A percentile compares a stretch with the other conserved stretches of the same genome.
Conservation (phyloP, 129 eudicot species). For the Solidago caesia region DNA sequence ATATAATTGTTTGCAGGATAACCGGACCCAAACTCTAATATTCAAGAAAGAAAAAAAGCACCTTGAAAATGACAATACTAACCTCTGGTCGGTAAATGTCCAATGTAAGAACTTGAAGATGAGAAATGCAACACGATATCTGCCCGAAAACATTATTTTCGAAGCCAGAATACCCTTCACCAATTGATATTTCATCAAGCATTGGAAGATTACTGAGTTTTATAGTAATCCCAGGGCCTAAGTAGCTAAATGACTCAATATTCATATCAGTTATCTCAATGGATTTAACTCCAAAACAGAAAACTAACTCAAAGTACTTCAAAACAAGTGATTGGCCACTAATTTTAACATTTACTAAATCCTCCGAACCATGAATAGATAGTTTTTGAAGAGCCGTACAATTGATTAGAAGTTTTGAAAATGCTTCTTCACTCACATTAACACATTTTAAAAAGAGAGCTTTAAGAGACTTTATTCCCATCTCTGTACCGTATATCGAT, state of each 20-base stretch:
- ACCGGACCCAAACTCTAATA: background rate
- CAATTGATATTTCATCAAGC: slow-evolving; percentile 55
- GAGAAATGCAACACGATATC: slow-evolving; percentile 50
- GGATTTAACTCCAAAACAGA: slow-evolving; percentile 40
- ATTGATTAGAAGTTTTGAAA: slow-evolving; percentile 30
- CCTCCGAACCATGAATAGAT: slow-evolving; percentile 44
- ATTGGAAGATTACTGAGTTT: slow-evolving; percentile 42
- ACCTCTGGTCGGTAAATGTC: slow-evolving; percentile 58
- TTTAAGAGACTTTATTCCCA: slow-evolving; percentile 36
- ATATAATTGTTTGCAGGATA: background rate
- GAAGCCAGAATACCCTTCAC: slow-evolving; percentile 51
- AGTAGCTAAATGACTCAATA: slow-evolving; percentile 46
- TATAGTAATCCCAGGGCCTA: slow-evolving; percentile 48
- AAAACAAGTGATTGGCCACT: slow-evolving; percentile 39
- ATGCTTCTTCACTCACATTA: slow-evolving; percentile 49
- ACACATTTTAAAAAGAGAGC: slow-evolving; percentile 48
- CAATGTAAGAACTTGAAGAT: slow-evolving; percentile 54
- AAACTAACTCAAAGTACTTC: slow-evolving; percentile 48
- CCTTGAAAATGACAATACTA: slow-evolving; percentile 10
- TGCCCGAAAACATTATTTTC: slow-evolving; percentile 55
- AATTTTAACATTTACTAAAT: slow-evolving; percentile 44
- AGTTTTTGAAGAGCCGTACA: slow-evolving; percentile 42
- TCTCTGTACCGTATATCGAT: slow-evolving; percentile 21
- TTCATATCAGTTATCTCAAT: slow-evolving; percentile 44
- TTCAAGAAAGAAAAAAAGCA: slow-evolving; percentile 6